These are phyloP conservation scores for Aspergillus homomorphus DNA, from an alignment of 495 filamentous ascomycete species.

Conservation along the genomic window DNA sequence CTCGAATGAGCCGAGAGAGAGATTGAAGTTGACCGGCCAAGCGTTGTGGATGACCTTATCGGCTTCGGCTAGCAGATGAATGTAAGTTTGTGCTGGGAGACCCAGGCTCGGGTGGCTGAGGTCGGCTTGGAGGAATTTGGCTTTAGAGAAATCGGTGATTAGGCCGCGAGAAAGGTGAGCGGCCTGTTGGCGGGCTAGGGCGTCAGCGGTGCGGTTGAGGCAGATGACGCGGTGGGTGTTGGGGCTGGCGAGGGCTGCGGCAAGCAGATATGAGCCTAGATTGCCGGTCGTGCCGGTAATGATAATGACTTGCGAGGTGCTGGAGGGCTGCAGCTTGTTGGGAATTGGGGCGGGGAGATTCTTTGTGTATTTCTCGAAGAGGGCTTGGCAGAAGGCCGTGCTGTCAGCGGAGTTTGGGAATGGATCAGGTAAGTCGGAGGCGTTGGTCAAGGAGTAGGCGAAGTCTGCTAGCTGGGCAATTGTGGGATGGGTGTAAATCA, in stretches of 20 bases:
- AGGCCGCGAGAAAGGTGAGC: neutral
- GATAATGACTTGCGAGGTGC: neutral
- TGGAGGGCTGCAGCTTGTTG: slow-evolving; percentile 1
- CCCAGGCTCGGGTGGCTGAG: slow-evolving; percentile 45
- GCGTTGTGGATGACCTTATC: slow-evolving; percentile 57
- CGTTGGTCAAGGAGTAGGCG: neutral
- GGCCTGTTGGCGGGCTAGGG: neutral
- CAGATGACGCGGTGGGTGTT: neutral
- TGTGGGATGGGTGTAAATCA: slow-evolving; percentile 12
- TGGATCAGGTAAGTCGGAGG: neutral
- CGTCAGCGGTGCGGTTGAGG: neutral
- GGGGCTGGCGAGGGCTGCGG: neutral
- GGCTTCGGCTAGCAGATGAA: slow-evolving; percentile 31
- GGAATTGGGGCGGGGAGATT: neutral
- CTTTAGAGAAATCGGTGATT: slow-evolving; percentile 7
- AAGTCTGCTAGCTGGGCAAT: slow-evolving; percentile 4
- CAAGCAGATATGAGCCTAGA: slow-evolving; percentile 1
- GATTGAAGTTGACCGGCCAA: slow-evolving; percentile 56
- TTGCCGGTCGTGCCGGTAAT: neutral
- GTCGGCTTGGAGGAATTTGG: slow-evolving; percentile 43
- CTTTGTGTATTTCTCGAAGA: slow-evolving; percentile 15
- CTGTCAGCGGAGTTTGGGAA: neutral
- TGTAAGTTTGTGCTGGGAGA: slow-evolving; percentile 34
- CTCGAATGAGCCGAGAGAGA: slow-evolving; percentile 48
- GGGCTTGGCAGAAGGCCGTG: neutral